These are phyloP conservation scores for Fragaria nilgerrensis DNA, from an alignment of 306 rosid species.

Conservation along the genomic window DNA sequence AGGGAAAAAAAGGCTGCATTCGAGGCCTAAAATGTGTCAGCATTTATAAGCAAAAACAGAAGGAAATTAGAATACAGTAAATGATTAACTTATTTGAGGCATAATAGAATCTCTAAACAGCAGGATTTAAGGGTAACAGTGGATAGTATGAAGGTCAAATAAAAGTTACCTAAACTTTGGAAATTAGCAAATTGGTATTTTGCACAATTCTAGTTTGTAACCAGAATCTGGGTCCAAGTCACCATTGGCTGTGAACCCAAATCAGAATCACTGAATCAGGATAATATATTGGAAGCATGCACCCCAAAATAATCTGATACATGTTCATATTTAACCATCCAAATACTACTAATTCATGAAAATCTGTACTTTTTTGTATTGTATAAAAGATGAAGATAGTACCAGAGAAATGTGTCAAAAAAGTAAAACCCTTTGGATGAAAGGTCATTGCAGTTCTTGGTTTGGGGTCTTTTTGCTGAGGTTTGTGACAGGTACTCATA, in stretches of 20 bases:
- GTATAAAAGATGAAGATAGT: neutral
- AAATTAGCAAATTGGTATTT: neutral
- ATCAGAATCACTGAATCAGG: neutral
- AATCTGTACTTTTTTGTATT: neutral
- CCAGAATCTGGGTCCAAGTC: neutral
- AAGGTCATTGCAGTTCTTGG: neutral
- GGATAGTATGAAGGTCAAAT: neutral
- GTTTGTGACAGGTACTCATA: neutral
- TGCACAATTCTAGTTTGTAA: neutral
- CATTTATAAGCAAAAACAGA: neutral
- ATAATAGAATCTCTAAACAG: neutral
- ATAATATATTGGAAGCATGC: neutral
- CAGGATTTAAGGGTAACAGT: neutral
- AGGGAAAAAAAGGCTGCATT: neutral
- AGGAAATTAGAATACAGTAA: neutral
- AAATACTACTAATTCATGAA: neutral
- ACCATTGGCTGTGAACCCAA: neutral
- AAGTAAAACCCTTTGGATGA: neutral
- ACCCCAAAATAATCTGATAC: neutral
- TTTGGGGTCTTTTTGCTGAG: neutral
- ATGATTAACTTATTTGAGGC: neutral
- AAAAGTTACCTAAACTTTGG: conserved; percentile 2
- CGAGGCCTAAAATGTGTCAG: neutral
- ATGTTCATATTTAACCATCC: neutral
- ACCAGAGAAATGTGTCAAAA: neutral